Percentiles rank a stretch among this genome's conserved stretches.
Evolutionary conservation across 176 grass and related monocot species (phyloP).

Genomic region (Triticum monococcum): DNA sequence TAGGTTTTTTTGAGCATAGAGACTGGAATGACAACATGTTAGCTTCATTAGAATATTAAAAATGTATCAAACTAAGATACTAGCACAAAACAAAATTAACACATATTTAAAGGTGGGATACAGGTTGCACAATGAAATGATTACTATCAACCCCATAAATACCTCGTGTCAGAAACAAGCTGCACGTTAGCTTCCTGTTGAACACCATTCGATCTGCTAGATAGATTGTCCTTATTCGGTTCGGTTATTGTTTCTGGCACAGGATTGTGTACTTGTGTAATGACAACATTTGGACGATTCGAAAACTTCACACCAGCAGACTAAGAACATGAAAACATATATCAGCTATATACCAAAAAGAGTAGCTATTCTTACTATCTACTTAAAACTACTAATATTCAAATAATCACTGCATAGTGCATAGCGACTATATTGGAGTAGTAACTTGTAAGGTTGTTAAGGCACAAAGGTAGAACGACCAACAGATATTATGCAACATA

Average conservation of each 20-base stretch:
- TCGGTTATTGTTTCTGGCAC: slow-evolving; percentile 40
- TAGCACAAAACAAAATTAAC: background rate
- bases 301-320: slow-evolving; percentile 77
- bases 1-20: slow-evolving; percentile 9
- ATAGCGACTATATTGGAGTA: slow-evolving; percentile 8
- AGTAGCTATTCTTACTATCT: background rate
- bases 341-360: slow-evolving; percentile 35
- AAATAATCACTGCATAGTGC: background rate
- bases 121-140: slow-evolving; percentile 2
- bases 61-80: background rate
- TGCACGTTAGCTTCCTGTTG: slow-evolving; percentile 49
- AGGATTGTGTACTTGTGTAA: slow-evolving; percentile 46
- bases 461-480: slow-evolving; percentile 4
- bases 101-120: background rate
- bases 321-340: slow-evolving; percentile 38
- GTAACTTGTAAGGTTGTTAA: slow-evolving; percentile 4
- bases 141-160: background rate
- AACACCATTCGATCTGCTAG: slow-evolving; percentile 37
- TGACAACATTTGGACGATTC: slow-evolving; percentile 49
- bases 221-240: slow-evolving; percentile 34
- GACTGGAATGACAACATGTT: background rate
- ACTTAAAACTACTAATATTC: slow-evolving; percentile 8
- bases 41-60: background rate
- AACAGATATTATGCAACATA: background rate
- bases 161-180: slow-evolving; percentile 66